These are phyloP conservation scores for Nitzschia sp. DNA, from an alignment of 108 stramenopile genomes.

Conservation along the genomic window DNA sequence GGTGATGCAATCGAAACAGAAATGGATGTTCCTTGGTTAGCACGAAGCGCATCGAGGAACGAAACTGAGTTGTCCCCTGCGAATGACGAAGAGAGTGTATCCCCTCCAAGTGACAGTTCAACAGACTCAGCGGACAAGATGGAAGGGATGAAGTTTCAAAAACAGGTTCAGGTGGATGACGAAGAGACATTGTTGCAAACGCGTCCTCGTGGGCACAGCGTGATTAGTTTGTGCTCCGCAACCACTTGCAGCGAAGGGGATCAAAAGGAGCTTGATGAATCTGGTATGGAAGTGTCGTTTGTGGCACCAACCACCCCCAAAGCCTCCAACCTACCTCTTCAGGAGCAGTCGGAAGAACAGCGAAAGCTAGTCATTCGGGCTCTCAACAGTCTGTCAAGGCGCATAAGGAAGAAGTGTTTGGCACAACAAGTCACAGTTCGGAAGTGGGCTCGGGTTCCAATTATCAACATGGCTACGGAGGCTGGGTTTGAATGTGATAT, in stretches of 20 bases:
- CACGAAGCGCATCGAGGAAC: no score
- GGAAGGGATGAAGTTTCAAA: slow-evolving; percentile 5
- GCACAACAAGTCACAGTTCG: slow-evolving; percentile 41
- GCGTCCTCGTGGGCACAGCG: slow-evolving; percentile 25
- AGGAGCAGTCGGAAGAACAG: slow-evolving; percentile 51
- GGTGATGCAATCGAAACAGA: not conserved
- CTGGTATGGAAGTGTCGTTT: slow-evolving; percentile 45
- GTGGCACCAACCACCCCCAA: not conserved
- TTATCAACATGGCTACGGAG: slow-evolving; percentile 62
- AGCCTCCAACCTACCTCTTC: not conserved
- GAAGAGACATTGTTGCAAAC: slow-evolving; percentile 2
- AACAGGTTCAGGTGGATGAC: slow-evolving; percentile 1
- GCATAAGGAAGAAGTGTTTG: slow-evolving; percentile 39
- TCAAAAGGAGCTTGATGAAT: slow-evolving; percentile 27
- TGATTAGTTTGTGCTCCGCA: slow-evolving; percentile 30
- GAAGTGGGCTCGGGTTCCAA: slow-evolving; percentile 67
- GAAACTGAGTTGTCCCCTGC: no score
- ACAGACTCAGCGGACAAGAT: slow-evolving; percentile 18
- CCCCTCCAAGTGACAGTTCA: not conserved
- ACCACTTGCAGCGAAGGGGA: slow-evolving; percentile 38
- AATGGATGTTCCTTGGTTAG: not conserved
- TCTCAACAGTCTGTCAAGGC: slow-evolving; percentile 37
- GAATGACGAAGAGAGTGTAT: no score
- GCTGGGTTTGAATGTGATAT: slow-evolving; percentile 81
- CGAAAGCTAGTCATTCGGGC: slow-evolving; percentile 49